A percentile compares a stretch with the other conserved stretches of the same genome.
phyloP scores from a whole-genome alignment of 2,329 filamentous ascomycete genomes.

The Talaromyces sp. region DNA sequence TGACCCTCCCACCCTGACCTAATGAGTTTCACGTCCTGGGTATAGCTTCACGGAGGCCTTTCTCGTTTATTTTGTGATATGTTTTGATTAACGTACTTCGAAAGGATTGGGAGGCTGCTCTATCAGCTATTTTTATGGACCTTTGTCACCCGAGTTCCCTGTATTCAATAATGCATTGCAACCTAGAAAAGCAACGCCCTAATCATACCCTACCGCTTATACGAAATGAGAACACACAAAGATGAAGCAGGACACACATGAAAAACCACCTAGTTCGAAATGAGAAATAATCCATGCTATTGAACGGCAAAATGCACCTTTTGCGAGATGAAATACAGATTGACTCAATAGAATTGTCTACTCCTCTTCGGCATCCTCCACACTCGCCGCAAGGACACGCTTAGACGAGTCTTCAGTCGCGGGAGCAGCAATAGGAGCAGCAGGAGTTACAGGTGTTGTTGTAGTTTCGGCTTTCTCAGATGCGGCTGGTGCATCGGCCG shows the following conservation, averaged over 20 bases:
- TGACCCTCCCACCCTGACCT: no score
- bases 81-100: no score
- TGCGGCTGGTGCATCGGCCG: conserved; percentile 3
- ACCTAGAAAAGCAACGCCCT: conserved; percentile 6
- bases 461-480: conserved; percentile 24
- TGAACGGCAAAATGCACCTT: not conserved
- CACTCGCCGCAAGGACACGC: conserved; percentile 42
- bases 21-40: no score
- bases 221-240: not conserved
- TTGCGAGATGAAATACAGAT: not conserved
- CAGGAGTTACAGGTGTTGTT: conserved; percentile 37
- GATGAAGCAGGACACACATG: not conserved
- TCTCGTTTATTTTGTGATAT: no score
- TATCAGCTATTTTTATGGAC: no score
- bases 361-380: conserved; percentile 46
- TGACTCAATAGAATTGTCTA: conserved; percentile 21
- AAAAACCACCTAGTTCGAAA: not conserved
- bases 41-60: no score
- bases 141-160: no score
- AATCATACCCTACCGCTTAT: conserved; percentile 1
- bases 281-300: not conserved
- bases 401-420: conserved; percentile 22
- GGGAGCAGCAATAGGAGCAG: conserved; percentile 27
- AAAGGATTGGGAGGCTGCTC: no score
- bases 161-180: not conserved